phyloP scores from a whole-genome alignment of 2,329 filamentous ascomycete species.

The Trichoderma sp. region DNA sequence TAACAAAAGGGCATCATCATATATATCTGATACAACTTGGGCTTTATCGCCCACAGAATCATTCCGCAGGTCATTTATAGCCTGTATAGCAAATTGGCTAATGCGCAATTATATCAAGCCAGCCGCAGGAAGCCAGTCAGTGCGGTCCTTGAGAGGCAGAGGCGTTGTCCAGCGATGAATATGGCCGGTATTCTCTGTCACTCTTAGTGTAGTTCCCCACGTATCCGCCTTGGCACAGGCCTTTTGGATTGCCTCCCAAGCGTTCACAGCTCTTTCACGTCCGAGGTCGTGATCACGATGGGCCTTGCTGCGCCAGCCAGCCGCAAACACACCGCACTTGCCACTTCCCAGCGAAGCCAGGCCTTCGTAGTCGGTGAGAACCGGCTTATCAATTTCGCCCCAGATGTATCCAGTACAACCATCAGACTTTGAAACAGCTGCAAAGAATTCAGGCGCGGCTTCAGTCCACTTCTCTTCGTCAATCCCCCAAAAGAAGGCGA shows the following conservation, averaged over 20 bases:
- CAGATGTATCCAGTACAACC: background rate
- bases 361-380: background rate
- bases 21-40: no score
- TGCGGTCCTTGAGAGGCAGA: background rate
- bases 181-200: background rate
- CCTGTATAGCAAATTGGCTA: background rate
- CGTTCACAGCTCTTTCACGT: background rate
- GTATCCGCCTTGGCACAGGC: background rate
- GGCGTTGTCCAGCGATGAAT: background rate
- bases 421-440: background rate
- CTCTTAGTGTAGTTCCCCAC: background rate
- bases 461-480: background rate
- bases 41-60: background rate
- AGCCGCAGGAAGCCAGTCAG: background rate
- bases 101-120: background rate
- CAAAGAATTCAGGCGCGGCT: background rate
- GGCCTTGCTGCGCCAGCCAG: background rate
- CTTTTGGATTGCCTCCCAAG: background rate
- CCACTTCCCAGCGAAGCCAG: background rate
- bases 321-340: background rate
- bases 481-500: constrained; percentile 1
- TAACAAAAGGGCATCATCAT: no score
- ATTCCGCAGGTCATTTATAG: background rate
- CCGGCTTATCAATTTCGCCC: background rate
- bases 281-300: background rate